Percentiles rank a stretch among this genome's conserved stretches.
Conservation (phyloP, 208 protist species). For the Jaenimonas drosophilae region DNA sequence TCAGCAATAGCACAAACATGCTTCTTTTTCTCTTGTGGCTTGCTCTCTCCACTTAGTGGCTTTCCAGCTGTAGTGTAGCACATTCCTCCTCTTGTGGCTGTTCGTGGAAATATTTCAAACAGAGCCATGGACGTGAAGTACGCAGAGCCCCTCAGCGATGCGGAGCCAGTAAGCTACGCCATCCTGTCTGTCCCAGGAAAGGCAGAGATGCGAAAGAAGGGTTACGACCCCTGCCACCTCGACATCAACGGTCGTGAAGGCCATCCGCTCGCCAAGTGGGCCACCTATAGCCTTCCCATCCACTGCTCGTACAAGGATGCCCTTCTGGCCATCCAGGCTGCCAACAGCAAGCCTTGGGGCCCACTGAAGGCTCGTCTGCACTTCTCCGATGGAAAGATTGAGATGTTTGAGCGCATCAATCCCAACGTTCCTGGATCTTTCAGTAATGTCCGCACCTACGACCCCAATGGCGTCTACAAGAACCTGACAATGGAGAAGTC, state of each 20-base stretch:
- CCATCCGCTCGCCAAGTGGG: constrained; percentile 70
- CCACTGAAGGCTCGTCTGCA: constrained; percentile 62
- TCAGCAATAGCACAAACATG: no score
- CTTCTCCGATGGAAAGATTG: constrained; percentile 62
- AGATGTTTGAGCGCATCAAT: constrained; percentile 55
- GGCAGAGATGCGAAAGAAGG: constrained; percentile 58
- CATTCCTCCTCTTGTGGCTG: no score
- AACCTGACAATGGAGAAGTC: constrained; percentile 30
- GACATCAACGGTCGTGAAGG: constrained; percentile 39
- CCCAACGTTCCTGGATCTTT: constrained; percentile 34
- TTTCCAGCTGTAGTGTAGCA: no score
- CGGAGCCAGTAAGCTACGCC: constrained; percentile 60
- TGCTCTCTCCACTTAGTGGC: no score
- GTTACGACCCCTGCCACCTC: constrained; percentile 44
- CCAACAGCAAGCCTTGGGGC: constrained; percentile 65
- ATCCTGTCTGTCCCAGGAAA: constrained; percentile 55
- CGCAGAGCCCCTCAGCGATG: constrained; percentile 23
- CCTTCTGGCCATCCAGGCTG: constrained; percentile 42
- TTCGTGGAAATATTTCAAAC: neutral
- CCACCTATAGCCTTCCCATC: constrained; percentile 34
- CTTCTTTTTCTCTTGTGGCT: no score
- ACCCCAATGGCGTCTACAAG: constrained; percentile 54
- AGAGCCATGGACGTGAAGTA: constrained; percentile 34
- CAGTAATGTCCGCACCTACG: constrained; percentile 37
- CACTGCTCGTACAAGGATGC: constrained; percentile 65